Base-by-base conservation (phyloP, 768 basidiomycete genomes). In the Termitomyces sp. region DNA sequence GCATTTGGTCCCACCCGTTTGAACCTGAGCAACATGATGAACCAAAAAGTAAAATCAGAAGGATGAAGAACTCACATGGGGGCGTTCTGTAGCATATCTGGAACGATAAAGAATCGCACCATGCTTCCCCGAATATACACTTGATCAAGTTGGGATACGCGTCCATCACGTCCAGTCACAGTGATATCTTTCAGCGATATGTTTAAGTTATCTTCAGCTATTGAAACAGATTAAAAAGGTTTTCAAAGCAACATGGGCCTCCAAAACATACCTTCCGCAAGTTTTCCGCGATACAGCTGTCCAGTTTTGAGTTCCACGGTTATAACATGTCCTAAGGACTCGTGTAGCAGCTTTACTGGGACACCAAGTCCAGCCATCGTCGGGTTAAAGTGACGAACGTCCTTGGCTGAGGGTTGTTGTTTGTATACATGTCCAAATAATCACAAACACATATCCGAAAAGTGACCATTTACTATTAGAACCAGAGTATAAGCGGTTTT, bases 291-390 rank as follows among this genome's bases (percentile, higher is more conserved):
- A 74, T 98, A 99, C 52, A 97, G 82, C 70, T 98, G 95, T 10
- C 95, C 96, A 2, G 94, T 97, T 74, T 98, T 98, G 56, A 98
- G 83, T 72, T 99, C 97, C n/a, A 95, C 93, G 5, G 96, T 98
- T 62, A 99, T 90, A 55, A 98, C 78, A 68, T 99, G 97, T 22
- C 97, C 97, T 30, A 98, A 78, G 55, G 92, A 91, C 77, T 98
- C 97, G 68, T 98, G 96, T 45, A 98, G 79, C 51, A 99, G 84
- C 73, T 98, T 98, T 62, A 97, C 90, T 60, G 96, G 96, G 57
- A 98, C 91, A 70, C 95, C 95, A 60, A 97, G 82, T 61, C 92
- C 86, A 70, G 86, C 73, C 79, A 81, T 81, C 56, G 68, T 75
- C 35, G 66, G 68, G 60, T 64, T 59, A 60, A 57, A 40, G 46